These are phyloP conservation scores for Mortierella sp. DNA, from an alignment of 371 early-diverging fungal genomes.

Conservation along the genomic window DNA sequence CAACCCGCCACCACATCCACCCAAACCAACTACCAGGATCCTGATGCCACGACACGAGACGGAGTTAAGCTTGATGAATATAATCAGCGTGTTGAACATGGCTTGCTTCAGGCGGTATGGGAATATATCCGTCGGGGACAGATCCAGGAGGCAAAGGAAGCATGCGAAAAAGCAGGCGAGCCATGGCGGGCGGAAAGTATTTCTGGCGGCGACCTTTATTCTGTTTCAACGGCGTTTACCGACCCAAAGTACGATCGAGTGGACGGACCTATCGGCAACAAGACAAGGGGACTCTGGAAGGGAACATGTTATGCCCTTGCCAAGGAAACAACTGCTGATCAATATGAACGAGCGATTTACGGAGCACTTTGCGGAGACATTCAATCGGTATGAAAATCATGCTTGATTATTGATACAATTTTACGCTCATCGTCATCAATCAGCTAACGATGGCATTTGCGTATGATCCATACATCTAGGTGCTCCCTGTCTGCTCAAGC, in stretches of 20 bases:
- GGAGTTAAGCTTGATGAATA: conserved; percentile 28
- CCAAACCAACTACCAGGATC: conserved; percentile 27
- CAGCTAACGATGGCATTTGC: neutral
- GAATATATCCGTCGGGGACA: conserved; percentile 56
- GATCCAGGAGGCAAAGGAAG: conserved; percentile 38
- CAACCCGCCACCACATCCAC: neutral
- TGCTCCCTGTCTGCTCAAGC: conserved; percentile 46
- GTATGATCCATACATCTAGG: conserved; percentile 17
- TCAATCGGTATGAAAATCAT: conserved; percentile 17
- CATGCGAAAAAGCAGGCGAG: conserved; percentile 48
- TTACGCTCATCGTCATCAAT: neutral
- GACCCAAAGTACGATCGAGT: conserved; percentile 26
- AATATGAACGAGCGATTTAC: conserved; percentile 50
- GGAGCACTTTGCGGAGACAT: conserved; percentile 51
- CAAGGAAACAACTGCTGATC: conserved; percentile 29
- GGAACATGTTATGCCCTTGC: conserved; percentile 53
- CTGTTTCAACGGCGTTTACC: conserved; percentile 31
- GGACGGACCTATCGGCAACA: conserved; percentile 40
- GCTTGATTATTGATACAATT: neutral
- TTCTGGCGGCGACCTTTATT: conserved; percentile 40
- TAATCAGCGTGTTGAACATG: conserved; percentile 37
- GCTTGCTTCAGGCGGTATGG: conserved; percentile 40
- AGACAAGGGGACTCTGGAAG: conserved; percentile 54
- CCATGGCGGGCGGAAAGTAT: conserved; percentile 58
- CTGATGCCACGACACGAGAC: conserved; percentile 46